Base-by-base conservation (phyloP, 495 filamentous ascomycete genomes). In the Penicillium paxilli region DNA sequence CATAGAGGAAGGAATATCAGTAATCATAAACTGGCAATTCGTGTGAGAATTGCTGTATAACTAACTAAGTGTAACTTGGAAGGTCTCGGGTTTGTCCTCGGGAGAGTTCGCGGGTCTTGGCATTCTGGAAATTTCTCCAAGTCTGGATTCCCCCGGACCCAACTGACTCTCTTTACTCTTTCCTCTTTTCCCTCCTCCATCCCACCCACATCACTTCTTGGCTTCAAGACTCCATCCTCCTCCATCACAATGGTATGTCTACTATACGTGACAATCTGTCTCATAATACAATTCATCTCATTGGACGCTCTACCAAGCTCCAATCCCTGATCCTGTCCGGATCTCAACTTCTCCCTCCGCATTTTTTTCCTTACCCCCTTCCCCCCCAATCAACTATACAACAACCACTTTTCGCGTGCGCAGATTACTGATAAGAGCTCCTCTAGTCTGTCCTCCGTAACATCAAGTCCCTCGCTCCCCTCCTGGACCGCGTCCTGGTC, bases 401-500 rank as follows among this genome's bases (percentile, higher is more conserved):
- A 40, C 38, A 22, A 30, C 30, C 8, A 44, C 47, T 41, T 44
- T 25, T 42, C 11, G 17, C 44, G 33, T 23, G 24, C 20, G 17
- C 22, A 26, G 16, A 1, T 26, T 28, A 38, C 51, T 60, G 25
- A 63, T 37, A 23, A 7, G 30, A 12, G 14, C 52, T 21, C 21
- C 22, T 44, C 47, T 59, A 76, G 73, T 76, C 73, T 70, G 83
- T 91, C 68, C 83, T 99, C 81, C 92, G 91, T 72, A 94, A 88
- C 67, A 91, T 99, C 86, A 95, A 91, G 79, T 87, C 86, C 71
- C 91, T 99, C 66, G 88, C 87, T 37, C 94, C 94, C 51, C 93
- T 99, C 64, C 85, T 99, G 74, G 94, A 99, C 87, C 94, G 94
- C 70, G 90, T 99, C 61, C 85, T 99, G 54, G 90, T 99, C 62